These are phyloP conservation scores for Globisporangium cylindrosporum DNA, from an alignment of 352 stramenopile genomes.

Conservation along the genomic window DNA sequence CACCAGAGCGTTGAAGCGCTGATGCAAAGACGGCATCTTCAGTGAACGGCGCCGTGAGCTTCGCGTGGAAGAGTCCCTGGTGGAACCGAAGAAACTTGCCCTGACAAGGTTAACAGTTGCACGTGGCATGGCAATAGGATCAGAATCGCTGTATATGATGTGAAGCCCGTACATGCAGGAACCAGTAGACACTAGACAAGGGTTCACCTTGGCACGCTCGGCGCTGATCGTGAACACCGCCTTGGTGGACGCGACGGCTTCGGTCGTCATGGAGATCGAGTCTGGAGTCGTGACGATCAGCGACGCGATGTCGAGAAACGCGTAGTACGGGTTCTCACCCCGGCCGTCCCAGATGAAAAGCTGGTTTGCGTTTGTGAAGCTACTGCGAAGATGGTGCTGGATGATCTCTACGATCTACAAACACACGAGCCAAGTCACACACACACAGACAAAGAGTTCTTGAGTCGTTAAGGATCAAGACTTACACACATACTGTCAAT, in stretches of 20 bases:
- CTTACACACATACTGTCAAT: background rate
- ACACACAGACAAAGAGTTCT: background rate
- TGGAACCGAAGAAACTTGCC: slow-evolving; percentile 69
- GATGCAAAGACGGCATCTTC: slow-evolving; percentile 11
- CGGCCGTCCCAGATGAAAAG: slow-evolving; percentile 52
- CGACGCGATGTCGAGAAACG: slow-evolving; percentile 46
- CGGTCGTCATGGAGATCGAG: slow-evolving; percentile 81
- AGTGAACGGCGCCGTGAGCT: slow-evolving; percentile 30
- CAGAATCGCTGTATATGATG: background rate
- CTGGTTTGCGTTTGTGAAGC: slow-evolving; percentile 23
- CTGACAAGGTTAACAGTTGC: slow-evolving; percentile 9
- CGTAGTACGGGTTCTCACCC: slow-evolving; percentile 65
- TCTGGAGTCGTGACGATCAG: slow-evolving; percentile 70
- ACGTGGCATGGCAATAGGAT: background rate
- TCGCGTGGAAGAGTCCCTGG: slow-evolving; percentile 26
- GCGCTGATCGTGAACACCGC: slow-evolving; percentile 49
- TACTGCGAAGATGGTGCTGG: slow-evolving; percentile 16
- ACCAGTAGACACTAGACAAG: background rate
- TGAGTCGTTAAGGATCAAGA: background rate
- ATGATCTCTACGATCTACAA: slow-evolving; percentile 39
- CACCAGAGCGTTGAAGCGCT: background rate
- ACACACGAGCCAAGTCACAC: background rate
- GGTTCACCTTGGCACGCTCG: slow-evolving; percentile 39
- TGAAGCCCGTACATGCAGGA: background rate
- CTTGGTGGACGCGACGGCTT: slow-evolving; percentile 56